Percentiles rank a stretch among this genome's conserved stretches.
These are phyloP conservation scores for Ogataea hybrid DNA, from an alignment of 1,139 yeast species.

Conservation along the genomic window DNA sequence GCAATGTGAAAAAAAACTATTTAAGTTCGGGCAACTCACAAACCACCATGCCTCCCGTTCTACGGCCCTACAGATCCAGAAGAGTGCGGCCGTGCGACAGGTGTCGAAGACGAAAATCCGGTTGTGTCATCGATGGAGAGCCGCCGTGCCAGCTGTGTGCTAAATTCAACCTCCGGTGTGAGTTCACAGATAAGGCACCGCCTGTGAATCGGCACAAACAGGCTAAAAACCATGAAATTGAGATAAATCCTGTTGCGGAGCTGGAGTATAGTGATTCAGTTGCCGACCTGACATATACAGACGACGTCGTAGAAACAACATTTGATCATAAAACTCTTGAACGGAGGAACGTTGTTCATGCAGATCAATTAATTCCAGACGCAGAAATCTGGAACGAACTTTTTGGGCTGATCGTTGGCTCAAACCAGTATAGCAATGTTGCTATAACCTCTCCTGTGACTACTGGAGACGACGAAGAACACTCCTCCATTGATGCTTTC, in stretches of 20 bases:
- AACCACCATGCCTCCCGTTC: background rate
- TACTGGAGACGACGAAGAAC: too few relatives aligned
- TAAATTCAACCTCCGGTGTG: slow-evolving; percentile 8
- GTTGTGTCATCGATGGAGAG: slow-evolving; percentile 13
- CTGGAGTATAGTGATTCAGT: background rate
- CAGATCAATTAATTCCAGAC: too few relatives aligned
- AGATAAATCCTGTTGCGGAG: too few relatives aligned
- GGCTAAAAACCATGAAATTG: too few relatives aligned
- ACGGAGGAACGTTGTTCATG: too few relatives aligned
- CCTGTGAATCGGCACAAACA: slow-evolving; percentile 13
- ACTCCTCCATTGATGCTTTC: too few relatives aligned
- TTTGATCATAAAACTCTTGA: too few relatives aligned
- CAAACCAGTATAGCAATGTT: too few relatives aligned
- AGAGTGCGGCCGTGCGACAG: slow-evolving; percentile 17
- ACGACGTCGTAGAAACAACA: too few relatives aligned
- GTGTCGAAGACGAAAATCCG: slow-evolving; percentile 13
- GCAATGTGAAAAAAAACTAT: background rate
- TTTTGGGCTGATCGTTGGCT: too few relatives aligned
- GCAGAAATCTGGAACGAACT: too few relatives aligned
- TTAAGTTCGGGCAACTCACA: background rate
- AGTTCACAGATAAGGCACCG: slow-evolving; percentile 15
- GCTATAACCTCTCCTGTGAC: too few relatives aligned
- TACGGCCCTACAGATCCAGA: slow-evolving; percentile 16
- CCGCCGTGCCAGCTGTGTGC: slow-evolving; percentile 14
- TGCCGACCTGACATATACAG: background rate